phyloP scores from a whole-genome alignment of 306 rosid genomes.

The Fragaria vesca region DNA sequence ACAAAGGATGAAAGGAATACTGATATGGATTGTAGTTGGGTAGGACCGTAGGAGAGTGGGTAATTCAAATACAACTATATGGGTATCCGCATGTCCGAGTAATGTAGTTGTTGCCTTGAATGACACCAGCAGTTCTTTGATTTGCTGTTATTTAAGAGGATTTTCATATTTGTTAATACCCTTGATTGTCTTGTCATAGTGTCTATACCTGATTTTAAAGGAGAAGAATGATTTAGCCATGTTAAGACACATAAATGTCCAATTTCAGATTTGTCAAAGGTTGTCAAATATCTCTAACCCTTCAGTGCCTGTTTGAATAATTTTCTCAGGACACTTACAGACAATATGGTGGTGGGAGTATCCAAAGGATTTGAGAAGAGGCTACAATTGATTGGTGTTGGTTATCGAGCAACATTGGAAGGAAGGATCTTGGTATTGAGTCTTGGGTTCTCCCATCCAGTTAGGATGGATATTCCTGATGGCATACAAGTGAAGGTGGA shows the following conservation, averaged over 20 bases:
- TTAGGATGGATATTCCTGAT: slow-evolving; percentile 70
- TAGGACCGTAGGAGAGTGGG: not conserved
- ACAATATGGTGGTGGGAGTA: slow-evolving; percentile 91
- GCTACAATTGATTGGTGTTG: slow-evolving; percentile 89
- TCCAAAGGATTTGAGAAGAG: slow-evolving; percentile 97
- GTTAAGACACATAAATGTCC: not conserved
- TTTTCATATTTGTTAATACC: not conserved
- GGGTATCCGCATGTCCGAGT: not conserved
- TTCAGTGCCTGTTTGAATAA: slow-evolving; percentile 24
- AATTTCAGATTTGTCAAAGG: not conserved
- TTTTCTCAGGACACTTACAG: slow-evolving; percentile 75
- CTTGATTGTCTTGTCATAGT: not conserved
- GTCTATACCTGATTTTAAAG: not conserved
- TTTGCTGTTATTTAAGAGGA: not conserved
- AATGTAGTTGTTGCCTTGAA: not conserved
- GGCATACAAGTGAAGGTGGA: slow-evolving; percentile 87
- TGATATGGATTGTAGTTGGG: not conserved
- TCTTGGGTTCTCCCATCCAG: slow-evolving; percentile 99
- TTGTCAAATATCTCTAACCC: slow-evolving; percentile 11
- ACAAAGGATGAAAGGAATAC: not conserved
- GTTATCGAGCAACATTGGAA: slow-evolving; percentile 88
- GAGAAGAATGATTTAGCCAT: not conserved
- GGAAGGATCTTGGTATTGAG: slow-evolving; percentile 74
- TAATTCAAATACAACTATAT: not conserved
- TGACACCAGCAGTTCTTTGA: not conserved